These are phyloP conservation scores for Leishmania gerbilli DNA, from an alignment of 208 protist species.

Conservation along the genomic window DNA sequence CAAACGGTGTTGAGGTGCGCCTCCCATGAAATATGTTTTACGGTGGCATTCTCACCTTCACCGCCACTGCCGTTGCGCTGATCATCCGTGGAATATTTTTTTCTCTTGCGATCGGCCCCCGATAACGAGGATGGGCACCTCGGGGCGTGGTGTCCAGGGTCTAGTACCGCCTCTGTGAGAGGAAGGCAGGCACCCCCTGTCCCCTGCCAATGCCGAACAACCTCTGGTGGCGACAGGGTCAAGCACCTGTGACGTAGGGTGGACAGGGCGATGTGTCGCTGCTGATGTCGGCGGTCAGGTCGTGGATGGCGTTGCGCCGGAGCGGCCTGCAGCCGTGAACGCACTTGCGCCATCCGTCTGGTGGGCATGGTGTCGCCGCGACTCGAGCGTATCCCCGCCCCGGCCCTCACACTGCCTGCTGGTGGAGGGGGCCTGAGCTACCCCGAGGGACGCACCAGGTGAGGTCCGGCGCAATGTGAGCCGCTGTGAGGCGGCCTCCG, in stretches of 20 bases:
- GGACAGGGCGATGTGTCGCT: neutral
- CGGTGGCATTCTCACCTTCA: neutral
- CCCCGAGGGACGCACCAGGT: too few species aligned
- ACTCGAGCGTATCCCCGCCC: neutral
- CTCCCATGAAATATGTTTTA: neutral
- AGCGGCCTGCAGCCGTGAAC: neutral
- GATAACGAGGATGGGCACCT: neutral
- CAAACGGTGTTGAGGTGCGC: neutral
- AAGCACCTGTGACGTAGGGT: too few species aligned
- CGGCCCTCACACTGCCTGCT: neutral
- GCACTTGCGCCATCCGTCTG: neutral
- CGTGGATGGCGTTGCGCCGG: neutral
- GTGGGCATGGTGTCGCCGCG: neutral
- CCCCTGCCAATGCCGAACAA: too few species aligned
- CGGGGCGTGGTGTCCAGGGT: neutral
- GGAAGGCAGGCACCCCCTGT: neutral
- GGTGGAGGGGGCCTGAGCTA: too few species aligned
- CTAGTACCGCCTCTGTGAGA: neutral
- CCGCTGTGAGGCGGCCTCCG: neutral
- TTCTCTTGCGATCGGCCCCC: neutral
- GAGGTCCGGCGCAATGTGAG: too few species aligned
- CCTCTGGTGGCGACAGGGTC: neutral
- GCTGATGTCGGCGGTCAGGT: neutral
- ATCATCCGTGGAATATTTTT: neutral
- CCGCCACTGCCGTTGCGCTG: neutral